Evolutionary conservation across 2,329 filamentous ascomycete species (phyloP).

Genomic region (Alternaria viburni): DNA sequence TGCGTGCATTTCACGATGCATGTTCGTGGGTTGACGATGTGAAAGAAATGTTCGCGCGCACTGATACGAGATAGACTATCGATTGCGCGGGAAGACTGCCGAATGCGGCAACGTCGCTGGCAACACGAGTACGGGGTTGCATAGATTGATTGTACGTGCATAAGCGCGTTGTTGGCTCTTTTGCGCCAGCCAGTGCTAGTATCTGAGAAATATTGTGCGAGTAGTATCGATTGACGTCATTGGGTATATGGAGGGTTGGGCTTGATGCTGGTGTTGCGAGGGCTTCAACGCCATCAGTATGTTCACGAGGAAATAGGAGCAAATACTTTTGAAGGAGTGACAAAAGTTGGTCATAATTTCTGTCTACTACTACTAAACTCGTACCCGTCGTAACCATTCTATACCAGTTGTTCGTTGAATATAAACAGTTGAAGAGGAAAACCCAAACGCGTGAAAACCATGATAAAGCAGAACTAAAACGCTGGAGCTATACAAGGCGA

Average conservation of each 20-base stretch:
- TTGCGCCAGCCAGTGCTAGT: not conserved
- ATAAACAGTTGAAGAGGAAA: slow-evolving; percentile 15
- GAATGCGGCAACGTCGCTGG: not conserved
- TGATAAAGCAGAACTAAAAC: slow-evolving; percentile 8
- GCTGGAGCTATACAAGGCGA: slow-evolving; percentile 33
- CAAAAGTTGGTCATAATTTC: slow-evolving; percentile 56
- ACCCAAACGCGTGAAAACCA: slow-evolving; percentile 3
- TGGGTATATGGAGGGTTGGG: too few species aligned
- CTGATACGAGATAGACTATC: slow-evolving; percentile 14
- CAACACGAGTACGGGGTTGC: slow-evolving; percentile 2
- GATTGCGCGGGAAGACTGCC: slow-evolving; percentile 6
- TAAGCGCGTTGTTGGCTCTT: not conserved
- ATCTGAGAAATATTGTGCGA: not conserved
- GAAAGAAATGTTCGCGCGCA: not conserved
- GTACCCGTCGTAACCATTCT: slow-evolving; percentile 43
- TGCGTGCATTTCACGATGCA: not conserved
- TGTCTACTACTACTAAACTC: slow-evolving; percentile 63
- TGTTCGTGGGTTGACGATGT: not conserved
- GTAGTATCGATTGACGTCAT: not conserved
- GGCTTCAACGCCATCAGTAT: too few species aligned
- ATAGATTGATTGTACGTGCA: slow-evolving; percentile 2
- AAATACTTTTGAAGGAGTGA: not conserved
- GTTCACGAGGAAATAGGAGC: not conserved
- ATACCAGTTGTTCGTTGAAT: slow-evolving; percentile 15
- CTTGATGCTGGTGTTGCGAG: too few species aligned